These are phyloP conservation scores for Fusarium secorum DNA, from an alignment of 2,329 filamentous ascomycete species.

Conservation along the genomic window DNA sequence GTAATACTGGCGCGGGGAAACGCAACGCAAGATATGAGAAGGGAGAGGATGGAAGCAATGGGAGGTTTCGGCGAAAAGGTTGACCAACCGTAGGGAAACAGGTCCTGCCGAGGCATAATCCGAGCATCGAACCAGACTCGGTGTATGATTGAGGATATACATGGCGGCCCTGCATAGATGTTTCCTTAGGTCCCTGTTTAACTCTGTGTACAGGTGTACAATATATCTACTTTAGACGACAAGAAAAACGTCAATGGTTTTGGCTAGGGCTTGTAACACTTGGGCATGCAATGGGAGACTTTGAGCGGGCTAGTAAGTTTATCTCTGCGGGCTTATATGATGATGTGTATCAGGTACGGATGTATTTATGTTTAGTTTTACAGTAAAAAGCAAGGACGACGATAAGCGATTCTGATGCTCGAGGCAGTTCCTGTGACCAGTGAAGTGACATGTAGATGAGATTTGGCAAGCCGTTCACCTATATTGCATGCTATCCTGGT, in stretches of 20 bases:
- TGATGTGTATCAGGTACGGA: slow-evolving; percentile 7
- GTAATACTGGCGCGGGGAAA: slow-evolving; percentile 20
- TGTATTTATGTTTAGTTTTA: neutral
- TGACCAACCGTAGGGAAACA: slow-evolving; percentile 37
- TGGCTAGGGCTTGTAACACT: slow-evolving; percentile 19
- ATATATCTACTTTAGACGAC: slow-evolving; percentile 60
- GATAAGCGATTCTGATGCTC: neutral
- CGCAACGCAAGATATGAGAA: slow-evolving; percentile 35
- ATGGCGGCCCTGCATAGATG: slow-evolving; percentile 58
- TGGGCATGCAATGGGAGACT: neutral
- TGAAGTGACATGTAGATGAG: neutral
- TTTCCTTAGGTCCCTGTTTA: slow-evolving; percentile 56
- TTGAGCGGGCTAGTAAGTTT: neutral
- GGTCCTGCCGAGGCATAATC: slow-evolving; percentile 40
- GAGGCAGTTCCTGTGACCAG: neutral
- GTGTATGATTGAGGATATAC: slow-evolving; percentile 53
- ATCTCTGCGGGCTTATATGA: neutral
- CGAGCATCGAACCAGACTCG: slow-evolving; percentile 44
- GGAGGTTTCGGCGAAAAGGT: slow-evolving; percentile 38
- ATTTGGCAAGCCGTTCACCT: neutral
- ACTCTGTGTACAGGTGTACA: slow-evolving; percentile 62
- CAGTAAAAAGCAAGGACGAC: neutral
- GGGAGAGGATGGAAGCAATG: slow-evolving; percentile 41
- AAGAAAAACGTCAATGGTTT: slow-evolving; percentile 37
- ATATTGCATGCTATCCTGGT: neutral